Conservation (phyloP, 345 rosid genomes). For the Erucastrum elatum region DNA sequence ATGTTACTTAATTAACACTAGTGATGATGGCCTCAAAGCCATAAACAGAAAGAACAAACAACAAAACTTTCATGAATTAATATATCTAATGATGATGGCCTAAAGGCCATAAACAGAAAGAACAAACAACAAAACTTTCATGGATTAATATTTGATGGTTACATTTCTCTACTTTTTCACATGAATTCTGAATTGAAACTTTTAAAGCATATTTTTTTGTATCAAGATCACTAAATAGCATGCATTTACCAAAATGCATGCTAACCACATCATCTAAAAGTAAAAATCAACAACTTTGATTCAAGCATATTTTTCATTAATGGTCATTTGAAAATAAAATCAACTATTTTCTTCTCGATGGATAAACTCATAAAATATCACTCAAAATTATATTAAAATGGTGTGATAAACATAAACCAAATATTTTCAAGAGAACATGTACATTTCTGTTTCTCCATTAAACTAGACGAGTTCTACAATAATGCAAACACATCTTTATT, state of each 20-base stretch:
- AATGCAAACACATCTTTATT: not conserved
- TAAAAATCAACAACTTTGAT: not conserved
- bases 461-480: not conserved
- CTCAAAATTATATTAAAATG: not conserved
- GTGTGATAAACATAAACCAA: not conserved
- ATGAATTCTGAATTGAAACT: not conserved
- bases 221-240: not conserved
- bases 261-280: not conserved
- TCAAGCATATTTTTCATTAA: too few species aligned
- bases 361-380: not conserved
- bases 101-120: not conserved
- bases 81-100: too few species aligned
- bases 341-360: not conserved
- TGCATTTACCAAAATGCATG: not conserved
- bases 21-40: not conserved
- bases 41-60: not conserved
- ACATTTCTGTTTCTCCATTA: not conserved
- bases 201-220: not conserved
- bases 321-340: not conserved
- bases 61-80: not conserved
- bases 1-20: not conserved
- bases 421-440: not conserved
- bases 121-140: not conserved
- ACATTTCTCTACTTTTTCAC: not conserved
- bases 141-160: not conserved